Evolutionary conservation across 371 early-diverging fungal species (phyloP).

Genomic region (Mucor lusitanicus): DNA sequence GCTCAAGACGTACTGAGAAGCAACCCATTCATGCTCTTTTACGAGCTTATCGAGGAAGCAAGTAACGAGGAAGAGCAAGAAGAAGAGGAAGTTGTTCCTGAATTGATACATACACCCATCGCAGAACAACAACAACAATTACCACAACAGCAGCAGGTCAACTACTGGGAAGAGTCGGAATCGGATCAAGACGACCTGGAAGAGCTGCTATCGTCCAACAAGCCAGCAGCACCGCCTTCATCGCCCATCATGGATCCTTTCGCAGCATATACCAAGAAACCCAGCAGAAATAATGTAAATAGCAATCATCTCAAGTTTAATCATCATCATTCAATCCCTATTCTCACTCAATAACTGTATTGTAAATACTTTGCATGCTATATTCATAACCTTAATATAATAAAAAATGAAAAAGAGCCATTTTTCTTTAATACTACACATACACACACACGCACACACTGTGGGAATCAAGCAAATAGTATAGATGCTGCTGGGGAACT

Average conservation of each 20-base stretch:
- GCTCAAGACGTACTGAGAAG: conserved; percentile 61
- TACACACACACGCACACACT: neutral
- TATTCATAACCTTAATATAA: no score
- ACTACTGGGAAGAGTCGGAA: neutral
- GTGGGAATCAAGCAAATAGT: conserved; percentile 3
- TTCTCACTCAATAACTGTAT: conserved; percentile 3
- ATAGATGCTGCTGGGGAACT: neutral
- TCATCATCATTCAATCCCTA: conserved; percentile 4
- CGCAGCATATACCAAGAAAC: neutral
- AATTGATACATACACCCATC: neutral
- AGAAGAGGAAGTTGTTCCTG: neutral
- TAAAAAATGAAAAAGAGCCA: neutral
- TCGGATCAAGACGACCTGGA: neutral
- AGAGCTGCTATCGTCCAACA: no score
- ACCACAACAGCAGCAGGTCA: neutral
- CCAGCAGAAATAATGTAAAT: neutral
- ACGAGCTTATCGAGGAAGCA: conserved; percentile 51
- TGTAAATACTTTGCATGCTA: neutral
- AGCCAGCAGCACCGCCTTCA: conserved; percentile 8
- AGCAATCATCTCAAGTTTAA: neutral
- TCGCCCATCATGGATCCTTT: neutral
- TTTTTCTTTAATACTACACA: neutral
- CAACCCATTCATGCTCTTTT: conserved; percentile 86
- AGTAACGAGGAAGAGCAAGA: neutral
- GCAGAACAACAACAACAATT: neutral